A percentile compares a stretch with the other conserved stretches of the same genome.
Evolutionary conservation across 768 basidiomycete genomes (phyloP).

Genomic region (Boletales sp.): DNA sequence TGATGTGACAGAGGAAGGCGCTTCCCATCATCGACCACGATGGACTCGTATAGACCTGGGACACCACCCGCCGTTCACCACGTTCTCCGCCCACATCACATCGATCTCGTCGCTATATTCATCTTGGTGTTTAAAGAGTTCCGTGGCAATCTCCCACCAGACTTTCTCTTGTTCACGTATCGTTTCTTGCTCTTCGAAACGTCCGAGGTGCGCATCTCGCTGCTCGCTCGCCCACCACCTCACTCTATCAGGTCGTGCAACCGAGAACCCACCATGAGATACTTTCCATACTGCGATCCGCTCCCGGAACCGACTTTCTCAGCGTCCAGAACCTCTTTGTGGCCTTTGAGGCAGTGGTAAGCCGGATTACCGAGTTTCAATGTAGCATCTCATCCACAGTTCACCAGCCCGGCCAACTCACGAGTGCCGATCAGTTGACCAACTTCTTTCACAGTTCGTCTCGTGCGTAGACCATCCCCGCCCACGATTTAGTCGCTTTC

Average conservation of each 20-base stretch:
- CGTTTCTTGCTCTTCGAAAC: conserved; percentile 68
- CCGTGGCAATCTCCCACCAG: conserved; percentile 48
- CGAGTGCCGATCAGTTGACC: conserved; percentile 55
- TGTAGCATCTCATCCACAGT: conserved; percentile 13
- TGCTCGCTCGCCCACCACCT: neutral
- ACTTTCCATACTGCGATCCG: conserved; percentile 40
- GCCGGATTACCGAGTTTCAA: conserved; percentile 3
- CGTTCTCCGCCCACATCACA: conserved; percentile 73
- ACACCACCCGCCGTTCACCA: conserved; percentile 62
- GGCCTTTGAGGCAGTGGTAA: conserved; percentile 41
- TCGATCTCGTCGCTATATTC: conserved; percentile 62
- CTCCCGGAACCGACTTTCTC: conserved; percentile 41
- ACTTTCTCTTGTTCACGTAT: conserved; percentile 60
- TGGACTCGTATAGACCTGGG: conserved; percentile 32
- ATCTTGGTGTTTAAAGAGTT: conserved; percentile 61
- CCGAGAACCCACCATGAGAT: conserved; percentile 56
- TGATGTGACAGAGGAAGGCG: conserved; percentile 21
- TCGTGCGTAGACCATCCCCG: neutral
- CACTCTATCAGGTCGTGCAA: conserved; percentile 50
- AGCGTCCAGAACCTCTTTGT: conserved; percentile 44
- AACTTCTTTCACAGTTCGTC: conserved; percentile 50
- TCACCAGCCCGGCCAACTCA: conserved; percentile 46
- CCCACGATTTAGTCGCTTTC: conserved; percentile 1
- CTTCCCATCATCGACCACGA: conserved; percentile 13
- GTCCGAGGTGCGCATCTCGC: conserved; percentile 49